These are phyloP conservation scores for Luffa acutangula DNA, from an alignment of 306 rosid species.

Conservation along the genomic window DNA sequence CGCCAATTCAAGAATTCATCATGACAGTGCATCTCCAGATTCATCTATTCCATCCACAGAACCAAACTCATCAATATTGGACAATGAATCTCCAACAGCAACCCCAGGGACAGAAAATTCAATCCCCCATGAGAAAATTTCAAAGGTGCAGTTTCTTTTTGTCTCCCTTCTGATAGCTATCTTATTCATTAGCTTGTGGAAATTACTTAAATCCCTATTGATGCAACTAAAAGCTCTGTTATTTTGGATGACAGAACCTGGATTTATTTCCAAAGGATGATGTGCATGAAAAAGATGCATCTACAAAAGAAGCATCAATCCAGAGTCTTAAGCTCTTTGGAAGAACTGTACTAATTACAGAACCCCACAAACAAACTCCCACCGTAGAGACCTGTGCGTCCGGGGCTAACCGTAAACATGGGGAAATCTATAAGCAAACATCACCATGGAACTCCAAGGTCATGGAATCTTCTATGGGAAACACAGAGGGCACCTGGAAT, in stretches of 20 bases:
- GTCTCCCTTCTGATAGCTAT: constrained; percentile 5
- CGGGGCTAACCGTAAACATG: neutral
- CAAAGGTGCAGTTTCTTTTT: constrained; percentile 33
- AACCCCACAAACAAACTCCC: constrained; percentile 16
- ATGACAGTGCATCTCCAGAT: constrained; percentile 42
- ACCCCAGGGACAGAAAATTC: constrained; percentile 16
- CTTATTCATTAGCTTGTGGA: neutral
- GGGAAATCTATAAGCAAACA: neutral
- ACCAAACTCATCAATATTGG: constrained; percentile 24
- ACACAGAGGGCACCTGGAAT: constrained; percentile 10
- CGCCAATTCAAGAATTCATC: constrained; percentile 33
- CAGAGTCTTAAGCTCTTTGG: constrained; percentile 70
- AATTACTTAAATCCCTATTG: constrained; percentile 7
- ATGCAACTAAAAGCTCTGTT: constrained; percentile 5
- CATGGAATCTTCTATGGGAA: constrained; percentile 3
- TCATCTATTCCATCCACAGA: constrained; percentile 30
- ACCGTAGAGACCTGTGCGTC: neutral
- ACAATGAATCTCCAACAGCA: constrained; percentile 22
- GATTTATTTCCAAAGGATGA: constrained; percentile 25
- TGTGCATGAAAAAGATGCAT: constrained; percentile 18
- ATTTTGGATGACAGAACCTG: constrained; percentile 30
- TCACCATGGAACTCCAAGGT: neutral
- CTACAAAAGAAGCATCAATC: constrained; percentile 26
- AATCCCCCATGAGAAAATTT: constrained; percentile 16
- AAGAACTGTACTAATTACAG: constrained; percentile 36